Base-by-base conservation (phyloP, 139 green algal genomes). In the Diplosphaera chodatii region DNA sequence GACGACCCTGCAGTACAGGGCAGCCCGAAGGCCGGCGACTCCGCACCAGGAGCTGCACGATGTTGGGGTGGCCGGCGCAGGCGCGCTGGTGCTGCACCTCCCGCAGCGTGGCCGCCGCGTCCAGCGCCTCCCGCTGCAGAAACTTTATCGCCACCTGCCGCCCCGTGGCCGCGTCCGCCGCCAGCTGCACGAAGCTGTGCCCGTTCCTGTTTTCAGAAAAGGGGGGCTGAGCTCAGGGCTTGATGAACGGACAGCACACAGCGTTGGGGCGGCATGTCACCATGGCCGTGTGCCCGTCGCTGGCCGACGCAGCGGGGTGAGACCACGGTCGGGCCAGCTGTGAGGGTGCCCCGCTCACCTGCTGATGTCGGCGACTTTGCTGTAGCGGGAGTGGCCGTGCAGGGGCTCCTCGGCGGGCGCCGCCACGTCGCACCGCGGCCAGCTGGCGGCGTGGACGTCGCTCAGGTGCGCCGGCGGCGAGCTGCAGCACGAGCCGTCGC, bases 51-150 rank as follows among this genome's bases (percentile, higher is more conserved):
- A 78, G 23, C 40, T 76, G 56, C 16, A 83, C 68, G 30, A 85
- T 72, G 73, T 81, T 75, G 41, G 78, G 78, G 77, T 85, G 80
- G 37, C 41, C 37, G 8, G 37, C 37, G 37, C 37, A 48, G 37
- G 37, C 37, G 10, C 37, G 37, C 37, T 48, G 37, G 37, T 48
- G 6, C 37, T 48, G 37, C 37, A 59, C 48, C 48, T 59, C 48
- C 16, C 48, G 48, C 48, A 25, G 3, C 48, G 25, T 18, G 13
- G 48, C 48, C 16, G 48, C 48, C 10, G 18, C 48, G 25, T 59
- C 48, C 16, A 59, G 48, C 10, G 48, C 25, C 13, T 37, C 64
- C 16, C 64, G 48, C 25, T 48, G 34, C 28, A 73, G 18, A 0
- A 73, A 66, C 68, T 73, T 66, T 28, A 73, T 66, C 16, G 68